A percentile compares a stretch with the other conserved stretches of the same genome.
Evolutionary conservation across 2,329 filamentous ascomycete genomes (phyloP).

Genomic region (Lasiodiplodia hormozganensis): DNA sequence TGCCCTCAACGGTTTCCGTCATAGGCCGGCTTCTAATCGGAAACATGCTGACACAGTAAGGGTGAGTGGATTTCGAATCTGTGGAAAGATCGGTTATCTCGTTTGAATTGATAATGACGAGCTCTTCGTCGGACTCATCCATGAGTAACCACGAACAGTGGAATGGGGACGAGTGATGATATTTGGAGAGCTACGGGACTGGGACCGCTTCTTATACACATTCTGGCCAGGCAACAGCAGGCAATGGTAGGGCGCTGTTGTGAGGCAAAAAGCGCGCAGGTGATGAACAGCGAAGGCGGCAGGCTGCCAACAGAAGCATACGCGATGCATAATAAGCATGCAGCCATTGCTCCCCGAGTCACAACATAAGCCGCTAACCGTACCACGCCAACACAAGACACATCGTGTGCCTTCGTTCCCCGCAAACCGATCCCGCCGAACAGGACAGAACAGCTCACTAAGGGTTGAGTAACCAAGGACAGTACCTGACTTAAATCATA

Average conservation of each 20-base stretch:
- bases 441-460: not conserved
- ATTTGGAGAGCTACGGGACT: not conserved
- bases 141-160: not conserved
- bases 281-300: too few species aligned
- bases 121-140: not conserved
- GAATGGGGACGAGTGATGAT: not conserved
- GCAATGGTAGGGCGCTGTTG: accelerated
- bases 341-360: not conserved
- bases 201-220: not conserved
- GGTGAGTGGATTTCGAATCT: not conserved
- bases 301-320: too few species aligned
- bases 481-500: too few species aligned
- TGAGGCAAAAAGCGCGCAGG: too few species aligned
- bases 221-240: not conserved
- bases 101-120: not conserved
- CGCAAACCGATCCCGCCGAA: not conserved
- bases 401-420: not conserved
- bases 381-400: not conserved
- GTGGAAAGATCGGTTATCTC: not conserved
- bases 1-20: not conserved
- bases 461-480: too few species aligned
- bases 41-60: not conserved
- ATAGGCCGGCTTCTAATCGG: not conserved
- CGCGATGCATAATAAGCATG: too few species aligned
- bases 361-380: not conserved